A percentile compares a stretch with the other conserved stretches of the same genome.
These are phyloP conservation scores for Spathaspora hagerdaliae DNA, from an alignment of 805 yeast species.

Conservation along the genomic window DNA sequence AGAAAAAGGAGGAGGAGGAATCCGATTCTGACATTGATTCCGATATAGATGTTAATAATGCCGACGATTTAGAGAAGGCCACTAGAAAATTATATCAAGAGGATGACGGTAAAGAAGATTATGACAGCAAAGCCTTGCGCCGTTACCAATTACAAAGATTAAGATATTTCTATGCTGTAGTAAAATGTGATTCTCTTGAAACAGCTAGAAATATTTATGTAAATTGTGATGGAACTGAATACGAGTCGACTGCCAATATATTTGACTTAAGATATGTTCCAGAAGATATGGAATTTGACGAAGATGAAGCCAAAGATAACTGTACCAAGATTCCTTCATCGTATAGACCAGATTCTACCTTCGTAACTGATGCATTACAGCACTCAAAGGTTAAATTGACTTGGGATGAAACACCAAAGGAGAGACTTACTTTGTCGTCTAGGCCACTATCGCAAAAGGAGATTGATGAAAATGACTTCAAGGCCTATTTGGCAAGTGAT, in stretches of 20 bases:
- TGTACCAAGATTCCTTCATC: conserved; percentile 70
- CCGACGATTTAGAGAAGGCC: conserved; percentile 50
- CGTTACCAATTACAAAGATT: conserved; percentile 89
- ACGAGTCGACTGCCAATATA: conserved; percentile 90
- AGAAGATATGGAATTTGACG: conserved; percentile 81
- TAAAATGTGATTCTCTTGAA: conserved; percentile 67
- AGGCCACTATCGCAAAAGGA: conserved; percentile 86
- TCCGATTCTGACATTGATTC: conserved; percentile 27
- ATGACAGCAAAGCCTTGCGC: conserved; percentile 78
- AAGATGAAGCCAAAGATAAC: conserved; percentile 67
- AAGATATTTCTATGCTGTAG: conserved; percentile 90
- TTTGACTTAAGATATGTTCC: conserved; percentile 93
- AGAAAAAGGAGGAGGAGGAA: conserved; percentile 24
- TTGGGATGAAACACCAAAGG: conserved; percentile 98
- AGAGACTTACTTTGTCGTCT: conserved; percentile 69
- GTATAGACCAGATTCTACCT: conserved; percentile 70
- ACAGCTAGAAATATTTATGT: conserved; percentile 77
- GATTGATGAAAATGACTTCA: conserved; percentile 84
- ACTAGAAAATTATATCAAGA: conserved; percentile 74
- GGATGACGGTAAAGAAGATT: conserved; percentile 78
- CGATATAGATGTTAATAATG: conserved; percentile 44
- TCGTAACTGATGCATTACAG: conserved; percentile 93
- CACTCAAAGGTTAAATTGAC: conserved; percentile 94
- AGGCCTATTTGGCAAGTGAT: conserved; percentile 77
- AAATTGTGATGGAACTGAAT: conserved; percentile 92